Conservation (phyloP, 202 grass and related monocot species). For the Musa balbisiana region DNA sequence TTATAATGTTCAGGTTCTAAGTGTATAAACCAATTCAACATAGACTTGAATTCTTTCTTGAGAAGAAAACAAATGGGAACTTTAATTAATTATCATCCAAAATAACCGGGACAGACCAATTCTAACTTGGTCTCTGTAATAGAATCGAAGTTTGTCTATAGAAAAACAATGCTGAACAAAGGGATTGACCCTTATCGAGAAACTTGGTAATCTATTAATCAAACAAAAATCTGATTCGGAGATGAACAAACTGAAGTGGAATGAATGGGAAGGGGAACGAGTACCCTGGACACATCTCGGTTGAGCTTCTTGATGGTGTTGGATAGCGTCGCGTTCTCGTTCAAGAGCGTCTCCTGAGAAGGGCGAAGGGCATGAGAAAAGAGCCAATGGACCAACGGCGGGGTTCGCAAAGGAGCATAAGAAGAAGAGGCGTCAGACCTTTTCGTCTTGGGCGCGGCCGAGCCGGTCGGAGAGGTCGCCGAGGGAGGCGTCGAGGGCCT, state of each 20-base stretch:
- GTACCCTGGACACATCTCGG: conserved; percentile 83
- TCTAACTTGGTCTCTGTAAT: too few species aligned
- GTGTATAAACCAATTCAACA: background rate
- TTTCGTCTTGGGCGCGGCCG: conserved; percentile 50
- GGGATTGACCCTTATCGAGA: too few species aligned
- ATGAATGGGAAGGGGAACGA: background rate
- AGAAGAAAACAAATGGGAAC: too few species aligned
- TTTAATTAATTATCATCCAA: too few species aligned
- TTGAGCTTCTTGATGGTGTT: conserved; percentile 69
- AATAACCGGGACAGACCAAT: too few species aligned
- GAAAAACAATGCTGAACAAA: too few species aligned
- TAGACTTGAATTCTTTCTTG: too few species aligned
- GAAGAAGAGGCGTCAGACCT: conserved; percentile 31
- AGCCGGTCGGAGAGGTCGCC: conserved; percentile 47
- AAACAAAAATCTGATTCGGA: background rate
- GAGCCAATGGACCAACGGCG: background rate
- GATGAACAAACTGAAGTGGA: background rate
- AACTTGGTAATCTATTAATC: too few species aligned
- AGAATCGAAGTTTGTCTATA: too few species aligned
- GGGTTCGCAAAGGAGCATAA: too few species aligned
- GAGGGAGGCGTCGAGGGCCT: conserved; percentile 62
- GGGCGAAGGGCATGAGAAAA: background rate
- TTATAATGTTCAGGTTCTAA: background rate
- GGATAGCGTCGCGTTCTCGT: conserved; percentile 56
- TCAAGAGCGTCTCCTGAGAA: conserved; percentile 56